Evolutionary conservation across 164 flowering plant genomes (phyloP), one percentile per base, ranked within the genome.

Genomic region (Vitis riparia): DNA sequence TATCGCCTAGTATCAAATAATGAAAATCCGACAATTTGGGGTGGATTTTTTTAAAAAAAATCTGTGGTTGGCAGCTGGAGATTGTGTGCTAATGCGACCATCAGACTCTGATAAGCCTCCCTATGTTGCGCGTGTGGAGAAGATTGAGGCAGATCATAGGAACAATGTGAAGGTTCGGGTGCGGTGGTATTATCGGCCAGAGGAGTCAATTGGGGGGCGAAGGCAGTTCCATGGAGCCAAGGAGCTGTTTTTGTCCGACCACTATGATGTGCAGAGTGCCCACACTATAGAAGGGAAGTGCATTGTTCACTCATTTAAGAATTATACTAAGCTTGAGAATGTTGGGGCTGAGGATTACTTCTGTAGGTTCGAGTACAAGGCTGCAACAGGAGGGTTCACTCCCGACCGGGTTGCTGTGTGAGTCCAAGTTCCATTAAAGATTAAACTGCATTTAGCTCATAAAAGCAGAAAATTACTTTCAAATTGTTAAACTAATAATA

Each of bases 361-460:
- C 37, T 89, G 87, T 71, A 59, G 93, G 19, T 89, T 89, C 56
- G 93, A 89, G 75, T 89, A 89, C 74, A 89, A 89, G 75, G 88
- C 93, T 59, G 75, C 91, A 12, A 89, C 89, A 48, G 93, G 91
- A 3, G 88, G 83, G 6, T 89, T 89, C 77, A 89, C 86, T 1
- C 93, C 93, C 1, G 93, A 89, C 77, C 85, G 91, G n/a, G 93
- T 89, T 65, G 88, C 93, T 16, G 93, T 89, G 93, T 87, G 68
- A 84, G 91, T 78, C 67, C 30, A 51, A 14, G 13, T 51, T 66
- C 50, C 55, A 11, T 58, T 72, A 17, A 9, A 11, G 44, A 3
- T 37, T 37, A 6, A 37, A 5, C 44, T 37, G 7, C 44, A 37
- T 37, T 37, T 37, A 37, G 44, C 44, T 37, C 7, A 6, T 6